Evolutionary conservation across 495 filamentous ascomycete species (phyloP).

Genomic region (Apiosordaria backusii): DNA sequence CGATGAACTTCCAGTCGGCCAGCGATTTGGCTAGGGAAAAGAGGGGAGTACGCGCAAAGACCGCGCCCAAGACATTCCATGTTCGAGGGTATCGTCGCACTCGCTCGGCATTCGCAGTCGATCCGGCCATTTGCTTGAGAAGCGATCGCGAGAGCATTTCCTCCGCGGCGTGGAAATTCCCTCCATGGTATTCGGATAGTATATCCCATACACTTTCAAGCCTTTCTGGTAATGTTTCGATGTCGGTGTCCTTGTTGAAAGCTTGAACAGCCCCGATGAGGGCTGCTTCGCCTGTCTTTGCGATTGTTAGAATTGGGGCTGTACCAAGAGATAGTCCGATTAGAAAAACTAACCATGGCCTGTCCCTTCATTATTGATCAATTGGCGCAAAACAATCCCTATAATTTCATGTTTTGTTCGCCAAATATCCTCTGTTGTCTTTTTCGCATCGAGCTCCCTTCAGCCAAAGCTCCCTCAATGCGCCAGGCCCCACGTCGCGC

Average conservation of each 20-base stretch:
- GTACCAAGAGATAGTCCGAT: too few relatives aligned
- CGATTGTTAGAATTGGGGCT: conserved; percentile 11
- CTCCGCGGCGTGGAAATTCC: conserved; percentile 44
- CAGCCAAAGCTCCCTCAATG: background rate
- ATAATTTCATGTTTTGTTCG: background rate
- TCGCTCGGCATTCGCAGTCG: conserved; percentile 38
- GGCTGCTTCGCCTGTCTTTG: conserved; percentile 25
- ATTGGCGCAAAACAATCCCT: background rate
- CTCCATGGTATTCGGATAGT: conserved; percentile 29
- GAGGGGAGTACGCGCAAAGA: conserved; percentile 41
- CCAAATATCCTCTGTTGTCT: background rate
- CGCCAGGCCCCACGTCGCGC: conserved; percentile 12
- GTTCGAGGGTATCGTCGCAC: conserved; percentile 43
- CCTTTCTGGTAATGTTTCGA: conserved; percentile 37
- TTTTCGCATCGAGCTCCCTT: background rate
- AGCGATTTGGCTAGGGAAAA: conserved; percentile 46
- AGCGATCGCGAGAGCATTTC: conserved; percentile 48
- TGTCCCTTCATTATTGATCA: conserved; percentile 16
- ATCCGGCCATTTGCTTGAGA: conserved; percentile 46
- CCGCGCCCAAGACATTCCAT: conserved; percentile 41
- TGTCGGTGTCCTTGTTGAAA: conserved; percentile 38
- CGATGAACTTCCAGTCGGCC: conserved; percentile 41
- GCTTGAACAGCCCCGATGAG: conserved; percentile 28
- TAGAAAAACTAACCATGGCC: conserved; percentile 5
- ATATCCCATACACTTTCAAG: conserved; percentile 38